Evolutionary conservation across 176 grass and related monocot genomes (phyloP).

Genomic region (Paspalum vaginatum): DNA sequence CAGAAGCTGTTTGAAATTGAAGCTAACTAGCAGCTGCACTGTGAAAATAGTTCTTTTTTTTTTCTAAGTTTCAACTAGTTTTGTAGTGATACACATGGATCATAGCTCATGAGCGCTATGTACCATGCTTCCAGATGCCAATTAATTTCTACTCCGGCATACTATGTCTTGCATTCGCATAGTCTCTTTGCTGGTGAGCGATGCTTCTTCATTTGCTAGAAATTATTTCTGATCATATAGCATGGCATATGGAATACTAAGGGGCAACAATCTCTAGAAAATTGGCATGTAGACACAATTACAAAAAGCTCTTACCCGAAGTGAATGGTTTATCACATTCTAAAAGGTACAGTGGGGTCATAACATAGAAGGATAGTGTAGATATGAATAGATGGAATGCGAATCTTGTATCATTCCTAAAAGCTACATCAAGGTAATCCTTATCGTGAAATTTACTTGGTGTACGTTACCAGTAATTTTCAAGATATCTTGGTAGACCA

Average conservation of each 20-base stretch:
- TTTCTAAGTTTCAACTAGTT: neutral
- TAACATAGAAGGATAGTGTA: neutral
- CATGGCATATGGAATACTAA: neutral
- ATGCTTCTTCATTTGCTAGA: neutral
- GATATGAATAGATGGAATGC: neutral
- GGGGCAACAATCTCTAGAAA: neutral
- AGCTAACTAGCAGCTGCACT: neutral
- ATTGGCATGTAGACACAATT: neutral
- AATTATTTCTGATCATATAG: neutral
- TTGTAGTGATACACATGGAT: neutral
- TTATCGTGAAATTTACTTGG: neutral
- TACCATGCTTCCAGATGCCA: neutral
- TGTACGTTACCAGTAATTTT: neutral
- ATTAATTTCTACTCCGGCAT: neutral
- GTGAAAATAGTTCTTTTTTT: neutral
- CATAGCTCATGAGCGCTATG: neutral
- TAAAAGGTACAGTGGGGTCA: neutral
- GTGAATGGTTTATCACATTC: neutral
- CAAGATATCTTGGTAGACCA: neutral
- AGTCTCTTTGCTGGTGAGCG: neutral
- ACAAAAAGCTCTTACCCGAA: neutral
- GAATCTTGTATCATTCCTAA: neutral
- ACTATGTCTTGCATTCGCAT: constrained; percentile 6
- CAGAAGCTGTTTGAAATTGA: neutral
- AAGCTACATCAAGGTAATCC: neutral